A percentile compares a stretch with the other conserved stretches of the same genome.
Evolutionary conservation across 2,329 filamentous ascomycete genomes (phyloP).

Genomic region (Fusarium coffeatum): DNA sequence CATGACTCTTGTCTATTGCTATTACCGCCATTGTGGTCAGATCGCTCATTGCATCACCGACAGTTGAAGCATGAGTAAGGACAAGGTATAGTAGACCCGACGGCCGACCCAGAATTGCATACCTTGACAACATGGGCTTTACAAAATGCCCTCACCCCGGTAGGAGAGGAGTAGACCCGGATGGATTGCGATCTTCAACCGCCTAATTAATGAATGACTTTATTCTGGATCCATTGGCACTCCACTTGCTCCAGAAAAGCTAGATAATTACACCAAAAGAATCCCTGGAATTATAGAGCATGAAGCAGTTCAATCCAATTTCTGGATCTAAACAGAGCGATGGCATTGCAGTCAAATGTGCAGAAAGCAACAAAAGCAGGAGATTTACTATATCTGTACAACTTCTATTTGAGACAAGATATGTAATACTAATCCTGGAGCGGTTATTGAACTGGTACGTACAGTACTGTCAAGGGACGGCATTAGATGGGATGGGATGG

Average conservation of each 20-base stretch:
- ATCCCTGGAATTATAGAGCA: neutral
- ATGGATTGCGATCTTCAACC: conserved; percentile 38
- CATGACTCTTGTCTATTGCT: neutral
- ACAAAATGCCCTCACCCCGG: conserved; percentile 18
- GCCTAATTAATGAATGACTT: conserved; percentile 6
- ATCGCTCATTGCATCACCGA: conserved; percentile 5
- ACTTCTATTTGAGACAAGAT: neutral
- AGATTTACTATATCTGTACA: neutral
- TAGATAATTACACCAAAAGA: neutral
- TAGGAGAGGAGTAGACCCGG: neutral
- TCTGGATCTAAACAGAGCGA: neutral
- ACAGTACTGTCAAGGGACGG: neutral
- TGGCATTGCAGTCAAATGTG: neutral
- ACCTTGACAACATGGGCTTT: conserved; percentile 21
- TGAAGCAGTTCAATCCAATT: neutral
- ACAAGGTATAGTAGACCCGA: neutral
- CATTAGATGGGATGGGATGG: neutral
- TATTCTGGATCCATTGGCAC: neutral
- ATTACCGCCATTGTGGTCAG: neutral
- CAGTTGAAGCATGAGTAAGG: neutral
- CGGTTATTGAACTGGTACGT: neutral
- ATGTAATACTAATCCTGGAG: neutral
- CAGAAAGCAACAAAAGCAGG: neutral
- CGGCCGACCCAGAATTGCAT: conserved; percentile 18
- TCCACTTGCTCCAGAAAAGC: neutral